Evolutionary conservation across 257 asterid species (phyloP), one percentile per base, ranked within the genome.

Genomic region (Solanum sejunctum): DNA sequence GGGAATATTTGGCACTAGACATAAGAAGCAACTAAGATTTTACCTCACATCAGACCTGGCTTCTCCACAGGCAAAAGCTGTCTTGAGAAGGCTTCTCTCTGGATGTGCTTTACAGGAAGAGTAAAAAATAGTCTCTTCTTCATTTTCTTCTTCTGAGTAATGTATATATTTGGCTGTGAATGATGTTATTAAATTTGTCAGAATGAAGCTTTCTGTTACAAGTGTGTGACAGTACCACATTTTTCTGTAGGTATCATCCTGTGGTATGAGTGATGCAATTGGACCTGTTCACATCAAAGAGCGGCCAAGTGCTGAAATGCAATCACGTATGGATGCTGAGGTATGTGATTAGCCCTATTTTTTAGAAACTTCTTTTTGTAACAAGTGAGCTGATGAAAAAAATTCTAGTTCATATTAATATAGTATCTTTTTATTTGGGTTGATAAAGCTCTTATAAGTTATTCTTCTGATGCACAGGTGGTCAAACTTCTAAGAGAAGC

Each of bases 251-350:
- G 98, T 96, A 83, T 91, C 98, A 16, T 52, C 87, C 63, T 96
- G 98, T 91, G 98, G 99, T 87, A 96, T 96, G 99, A 96, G 97
- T 80, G 97, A 95, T 75, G 94, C 89, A 86, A 93, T 96, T 69
- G 99, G 99, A 87, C 99, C 98, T 21, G 93, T 95, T 89, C 98
- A 96, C 87, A 85, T 96, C 51, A 95, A 89, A 89, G 98, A 95
- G 89, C 91, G 96, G 88, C 98, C 99, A 15, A 94, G 99, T 87
- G 92, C 98, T 85, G 98, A 96, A 87, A 91, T 95, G 97, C 97
- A 95, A 86, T 96, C 98, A 41, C 95, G 97, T 61, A 86, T 96
- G 8, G 99, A 96, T 89, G 97, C 98, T 55, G 99, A 96, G 88
- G 99, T 95, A 93, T 79, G 95, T 49, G 26, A 12, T 81, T 82